Percentiles rank a stretch among this genome's conserved stretches.
Conservation (phyloP, 768 basidiomycete genomes). For the Lyophyllum shimeji region DNA sequence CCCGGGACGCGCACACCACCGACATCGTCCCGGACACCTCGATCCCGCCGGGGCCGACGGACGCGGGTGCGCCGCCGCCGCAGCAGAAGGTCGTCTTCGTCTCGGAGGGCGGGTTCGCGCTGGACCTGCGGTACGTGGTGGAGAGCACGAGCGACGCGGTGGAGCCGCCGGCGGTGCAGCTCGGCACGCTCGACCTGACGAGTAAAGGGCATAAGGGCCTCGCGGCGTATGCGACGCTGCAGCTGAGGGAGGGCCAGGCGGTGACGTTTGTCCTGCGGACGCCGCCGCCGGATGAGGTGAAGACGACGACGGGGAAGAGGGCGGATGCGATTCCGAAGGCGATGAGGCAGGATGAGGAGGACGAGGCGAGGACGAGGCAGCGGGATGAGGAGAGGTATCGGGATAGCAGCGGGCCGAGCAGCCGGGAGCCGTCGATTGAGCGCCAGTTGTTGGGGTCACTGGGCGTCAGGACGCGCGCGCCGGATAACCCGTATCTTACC, state of each 20-base stretch:
- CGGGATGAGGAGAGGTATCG: neutral
- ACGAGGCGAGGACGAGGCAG: neutral
- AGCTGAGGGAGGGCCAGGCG: slow-evolving; percentile 79
- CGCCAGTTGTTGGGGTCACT: neutral
- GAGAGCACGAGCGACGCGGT: slow-evolving; percentile 44
- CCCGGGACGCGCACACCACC: slow-evolving; percentile 71
- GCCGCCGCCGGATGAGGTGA: slow-evolving; percentile 38
- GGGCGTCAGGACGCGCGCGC: slow-evolving; percentile 40
- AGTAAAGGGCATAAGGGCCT: slow-evolving; percentile 74
- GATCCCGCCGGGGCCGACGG: slow-evolving; percentile 10
- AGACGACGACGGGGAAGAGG: neutral
- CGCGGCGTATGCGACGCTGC: slow-evolving; percentile 56
- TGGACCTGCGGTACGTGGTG: slow-evolving; percentile 78
- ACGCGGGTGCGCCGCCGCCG: slow-evolving; percentile 6
- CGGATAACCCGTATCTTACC: slow-evolving; percentile 73
- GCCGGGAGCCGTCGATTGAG: neutral
- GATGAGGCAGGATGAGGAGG: neutral
- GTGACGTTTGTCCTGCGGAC: slow-evolving; percentile 88
- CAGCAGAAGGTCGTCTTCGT: slow-evolving; percentile 59
- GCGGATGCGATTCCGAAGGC: neutral
- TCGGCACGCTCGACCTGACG: slow-evolving; percentile 66
- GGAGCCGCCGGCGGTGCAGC: slow-evolving; percentile 47
- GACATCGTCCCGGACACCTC: slow-evolving; percentile 48
- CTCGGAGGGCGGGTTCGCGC: slow-evolving; percentile 49
- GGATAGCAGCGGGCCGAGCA: too few species aligned